Conservation (phyloP, 2,329 filamentous ascomycete species). For the Blastomyces gilchristii region DNA sequence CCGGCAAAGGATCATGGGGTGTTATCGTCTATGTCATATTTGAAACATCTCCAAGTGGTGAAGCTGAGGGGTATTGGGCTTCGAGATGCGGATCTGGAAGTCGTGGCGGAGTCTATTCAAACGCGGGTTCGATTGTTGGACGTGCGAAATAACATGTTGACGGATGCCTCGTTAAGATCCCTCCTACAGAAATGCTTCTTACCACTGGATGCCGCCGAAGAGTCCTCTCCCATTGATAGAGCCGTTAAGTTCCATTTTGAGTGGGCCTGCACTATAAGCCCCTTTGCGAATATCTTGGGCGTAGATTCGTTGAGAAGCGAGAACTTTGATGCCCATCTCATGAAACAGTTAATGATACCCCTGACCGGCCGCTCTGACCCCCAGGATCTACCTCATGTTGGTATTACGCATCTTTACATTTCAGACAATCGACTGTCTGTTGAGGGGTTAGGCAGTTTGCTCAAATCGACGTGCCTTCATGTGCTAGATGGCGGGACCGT, state of each 20-base stretch:
- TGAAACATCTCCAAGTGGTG: conserved; percentile 46
- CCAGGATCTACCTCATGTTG: conserved; percentile 44
- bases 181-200: conserved; percentile 45
- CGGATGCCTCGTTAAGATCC: conserved; percentile 44
- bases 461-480: conserved; percentile 43
- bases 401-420: conserved; percentile 52
- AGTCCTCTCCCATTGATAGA: conserved; percentile 14
- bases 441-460: conserved; percentile 45
- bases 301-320: conserved; percentile 35
- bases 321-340: conserved; percentile 44
- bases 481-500: conserved; percentile 48
- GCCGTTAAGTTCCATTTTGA: conserved; percentile 17
- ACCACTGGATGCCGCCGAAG: conserved; percentile 10
- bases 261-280: conserved; percentile 19
- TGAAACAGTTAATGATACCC: conserved; percentile 39
- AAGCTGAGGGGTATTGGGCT: conserved; percentile 47
- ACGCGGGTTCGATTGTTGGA: conserved; percentile 47
- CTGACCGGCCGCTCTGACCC: conserved; percentile 46
- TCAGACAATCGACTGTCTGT: conserved; percentile 47
- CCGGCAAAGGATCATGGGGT: conserved; percentile 42
- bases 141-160: conserved; percentile 47
- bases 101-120: conserved; percentile 44
- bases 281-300: conserved; percentile 27
- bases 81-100: conserved; percentile 43
- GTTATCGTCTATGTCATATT: conserved; percentile 36